Percentiles rank a stretch among this genome's conserved stretches.
phyloP scores from a whole-genome alignment of 139 green algal species.

The Diplosphaera chodatii region DNA sequence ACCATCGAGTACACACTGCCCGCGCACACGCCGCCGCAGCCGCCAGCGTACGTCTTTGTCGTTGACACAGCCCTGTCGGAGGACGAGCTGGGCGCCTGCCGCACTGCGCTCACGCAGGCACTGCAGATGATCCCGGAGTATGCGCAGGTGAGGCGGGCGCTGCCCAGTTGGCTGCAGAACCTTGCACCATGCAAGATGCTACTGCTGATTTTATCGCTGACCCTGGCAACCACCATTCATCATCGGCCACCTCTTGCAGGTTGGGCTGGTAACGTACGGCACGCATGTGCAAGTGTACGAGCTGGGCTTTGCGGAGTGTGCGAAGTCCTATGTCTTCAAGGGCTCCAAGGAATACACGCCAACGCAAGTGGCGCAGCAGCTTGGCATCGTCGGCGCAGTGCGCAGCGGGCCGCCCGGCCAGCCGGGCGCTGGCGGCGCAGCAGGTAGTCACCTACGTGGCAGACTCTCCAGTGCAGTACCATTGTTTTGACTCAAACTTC shows the following conservation, averaged over 20 bases:
- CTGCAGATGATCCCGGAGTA: constrained; percentile 60
- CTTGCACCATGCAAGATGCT: too few species aligned
- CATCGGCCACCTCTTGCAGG: too few species aligned
- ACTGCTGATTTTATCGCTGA: too few species aligned
- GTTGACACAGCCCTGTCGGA: constrained; percentile 89
- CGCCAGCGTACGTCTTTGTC: constrained; percentile 91
- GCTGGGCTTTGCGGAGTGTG: constrained; percentile 84
- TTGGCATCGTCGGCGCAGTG: constrained; percentile 50
- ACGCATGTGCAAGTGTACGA: constrained; percentile 97
- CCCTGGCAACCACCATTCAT: too few species aligned
- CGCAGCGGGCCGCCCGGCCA: constrained; percentile 5
- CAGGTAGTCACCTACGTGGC: too few species aligned
- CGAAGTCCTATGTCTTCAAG: constrained; percentile 90
- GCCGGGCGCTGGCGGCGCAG: constrained; percentile 7
- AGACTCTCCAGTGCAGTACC: too few species aligned
- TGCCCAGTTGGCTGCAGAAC: too few species aligned
- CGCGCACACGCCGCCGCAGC: constrained; percentile 35
- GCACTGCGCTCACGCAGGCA: constrained; percentile 72
- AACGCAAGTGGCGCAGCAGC: constrained; percentile 60
- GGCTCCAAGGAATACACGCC: constrained; percentile 84
- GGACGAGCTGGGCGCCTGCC: constrained; percentile 82
- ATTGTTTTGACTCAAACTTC: too few species aligned
- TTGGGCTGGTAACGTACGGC: constrained; percentile 93
- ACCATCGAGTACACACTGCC: constrained; percentile 95
- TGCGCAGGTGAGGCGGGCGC: too few species aligned